These are phyloP conservation scores for Chlamydomonas reinhardtii DNA, from an alignment of 163 green algal species.

Conservation along the genomic window DNA sequence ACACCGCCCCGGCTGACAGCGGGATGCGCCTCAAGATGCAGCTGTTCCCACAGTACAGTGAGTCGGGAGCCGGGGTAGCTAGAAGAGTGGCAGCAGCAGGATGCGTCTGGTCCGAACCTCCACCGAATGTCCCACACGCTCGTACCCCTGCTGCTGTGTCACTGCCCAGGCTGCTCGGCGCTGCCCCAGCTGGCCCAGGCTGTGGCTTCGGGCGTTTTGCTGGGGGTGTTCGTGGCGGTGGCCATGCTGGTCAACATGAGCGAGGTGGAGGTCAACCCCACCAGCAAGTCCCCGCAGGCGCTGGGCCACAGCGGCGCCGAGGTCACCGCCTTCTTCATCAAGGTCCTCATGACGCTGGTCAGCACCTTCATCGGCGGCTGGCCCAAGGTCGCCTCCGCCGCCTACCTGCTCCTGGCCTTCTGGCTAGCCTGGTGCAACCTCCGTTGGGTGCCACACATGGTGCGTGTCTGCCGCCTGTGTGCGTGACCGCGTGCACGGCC, in stretches of 20 bases:
- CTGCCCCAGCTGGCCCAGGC: not conserved
- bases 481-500: no score
- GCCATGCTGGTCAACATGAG: not conserved
- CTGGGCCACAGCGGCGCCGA: slow-evolving; percentile 2
- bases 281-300: not conserved
- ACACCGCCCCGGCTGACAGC: not conserved
- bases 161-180: not conserved
- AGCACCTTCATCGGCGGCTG: not conserved
- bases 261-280: not conserved
- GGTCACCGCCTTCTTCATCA: not conserved
- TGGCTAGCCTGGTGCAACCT: not conserved
- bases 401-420: not conserved
- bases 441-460: not conserved
- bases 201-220: not conserved
- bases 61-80: no score
- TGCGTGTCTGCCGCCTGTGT: no score
- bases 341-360: not conserved
- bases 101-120: no score
- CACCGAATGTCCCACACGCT: no score
- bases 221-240: not conserved
- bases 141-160: no score
- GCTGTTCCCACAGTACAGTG: not conserved
- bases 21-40: not conserved
- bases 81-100: no score
- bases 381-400: not conserved